Conservation (phyloP, 2,329 filamentous ascomycete genomes). For the Phialemoniopsis sp. region DNA sequence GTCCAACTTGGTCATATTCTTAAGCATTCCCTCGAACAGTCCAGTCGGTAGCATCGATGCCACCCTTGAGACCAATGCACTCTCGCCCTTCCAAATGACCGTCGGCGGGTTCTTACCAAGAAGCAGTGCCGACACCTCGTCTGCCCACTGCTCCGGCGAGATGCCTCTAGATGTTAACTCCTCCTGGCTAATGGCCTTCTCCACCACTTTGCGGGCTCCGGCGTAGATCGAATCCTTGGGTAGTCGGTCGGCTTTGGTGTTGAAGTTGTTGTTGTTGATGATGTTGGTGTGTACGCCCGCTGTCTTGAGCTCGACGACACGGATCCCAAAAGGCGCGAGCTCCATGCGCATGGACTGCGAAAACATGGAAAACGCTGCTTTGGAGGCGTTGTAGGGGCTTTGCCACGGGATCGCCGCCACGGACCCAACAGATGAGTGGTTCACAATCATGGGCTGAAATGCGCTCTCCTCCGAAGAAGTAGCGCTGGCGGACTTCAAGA, state of each 20-base stretch:
- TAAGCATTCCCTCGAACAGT: slow-evolving; percentile 12
- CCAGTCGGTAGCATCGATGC: slow-evolving; percentile 11
- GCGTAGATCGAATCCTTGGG: slow-evolving; percentile 17
- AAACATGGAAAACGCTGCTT: slow-evolving; percentile 20
- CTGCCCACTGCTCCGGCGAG: slow-evolving; percentile 14
- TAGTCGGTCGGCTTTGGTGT: slow-evolving; percentile 6
- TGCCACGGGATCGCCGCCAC: slow-evolving; percentile 3
- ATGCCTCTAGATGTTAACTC: slow-evolving; percentile 8
- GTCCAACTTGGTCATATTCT: slow-evolving; percentile 18
- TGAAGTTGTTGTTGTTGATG: slow-evolving; percentile 12
- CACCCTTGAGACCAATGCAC: slow-evolving; percentile 9
- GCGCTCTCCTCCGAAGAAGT: too few relatives aligned
- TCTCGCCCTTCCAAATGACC: slow-evolving; percentile 16
- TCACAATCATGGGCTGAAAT: slow-evolving; percentile 36
- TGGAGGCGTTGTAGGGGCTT: slow-evolving; percentile 16
- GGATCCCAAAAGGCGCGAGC: slow-evolving; percentile 20
- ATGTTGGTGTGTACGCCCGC: slow-evolving; percentile 26
- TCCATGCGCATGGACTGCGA: slow-evolving; percentile 24
- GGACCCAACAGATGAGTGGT: slow-evolving; percentile 15
- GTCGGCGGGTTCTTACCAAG: slow-evolving; percentile 10
- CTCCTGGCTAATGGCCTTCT: slow-evolving; percentile 15
- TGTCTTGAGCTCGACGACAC: slow-evolving; percentile 17
- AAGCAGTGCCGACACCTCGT: slow-evolving; percentile 11
- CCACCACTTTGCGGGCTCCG: slow-evolving; percentile 12
- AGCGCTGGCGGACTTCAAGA: too few relatives aligned